Conservation (phyloP, 495 filamentous ascomycete genomes). For the Oleoguttula mirabilis region DNA sequence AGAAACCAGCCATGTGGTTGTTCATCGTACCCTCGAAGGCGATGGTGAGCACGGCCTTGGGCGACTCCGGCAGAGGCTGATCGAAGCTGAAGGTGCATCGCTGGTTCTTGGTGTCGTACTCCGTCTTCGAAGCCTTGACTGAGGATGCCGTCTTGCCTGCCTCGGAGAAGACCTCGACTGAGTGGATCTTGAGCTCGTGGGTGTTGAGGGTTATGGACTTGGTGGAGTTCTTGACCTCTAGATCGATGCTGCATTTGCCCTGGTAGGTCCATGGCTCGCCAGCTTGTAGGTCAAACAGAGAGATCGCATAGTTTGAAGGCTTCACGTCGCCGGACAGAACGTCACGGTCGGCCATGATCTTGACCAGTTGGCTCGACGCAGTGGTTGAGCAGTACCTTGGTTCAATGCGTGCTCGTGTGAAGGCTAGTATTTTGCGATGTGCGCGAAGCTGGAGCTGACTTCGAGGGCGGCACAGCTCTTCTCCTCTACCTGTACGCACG, state of each 20-base stretch:
- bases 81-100: conserved; percentile 62
- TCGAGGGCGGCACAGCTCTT: no score
- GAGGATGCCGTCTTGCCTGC: conserved; percentile 36
- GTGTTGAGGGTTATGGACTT: conserved; percentile 67
- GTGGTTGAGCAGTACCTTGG: conserved; percentile 13
- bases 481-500: no score
- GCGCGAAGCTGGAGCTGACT: no score
- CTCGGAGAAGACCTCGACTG: conserved; percentile 36
- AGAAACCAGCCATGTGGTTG: conserved; percentile 81
- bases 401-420: no score
- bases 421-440: no score
- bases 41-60: conserved; percentile 54
- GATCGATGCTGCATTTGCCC: conserved; percentile 56
- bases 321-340: conserved; percentile 42
- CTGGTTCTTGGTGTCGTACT: conserved; percentile 70
- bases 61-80: conserved; percentile 47
- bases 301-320: conserved; percentile 74
- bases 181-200: conserved; percentile 49
- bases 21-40: conserved; percentile 81
- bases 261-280: conserved; percentile 64
- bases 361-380: conserved; percentile 18
- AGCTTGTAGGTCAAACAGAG: conserved; percentile 66
- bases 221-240: conserved; percentile 48
- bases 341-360: conserved; percentile 22
- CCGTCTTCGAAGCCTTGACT: conserved; percentile 51